phyloP scores from a whole-genome alignment of 1,284 basidiomycete genomes.

The Afroboletus lepidellus region DNA sequence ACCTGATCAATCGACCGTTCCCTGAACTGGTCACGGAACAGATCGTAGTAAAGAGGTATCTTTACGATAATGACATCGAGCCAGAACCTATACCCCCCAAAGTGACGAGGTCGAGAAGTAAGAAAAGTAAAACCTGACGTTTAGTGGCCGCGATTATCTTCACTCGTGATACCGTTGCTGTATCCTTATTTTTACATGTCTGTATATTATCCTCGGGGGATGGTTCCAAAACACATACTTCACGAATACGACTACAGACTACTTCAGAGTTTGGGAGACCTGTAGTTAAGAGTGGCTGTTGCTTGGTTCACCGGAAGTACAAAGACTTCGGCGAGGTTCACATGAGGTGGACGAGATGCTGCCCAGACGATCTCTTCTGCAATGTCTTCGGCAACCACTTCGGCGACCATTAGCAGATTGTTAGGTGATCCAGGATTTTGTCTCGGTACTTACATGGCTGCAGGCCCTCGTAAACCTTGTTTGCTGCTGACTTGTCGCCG shows the following conservation, averaged over 20 bases:
- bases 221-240: constrained; percentile 1
- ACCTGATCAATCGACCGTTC: constrained; percentile 56
- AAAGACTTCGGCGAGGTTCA: constrained; percentile 80
- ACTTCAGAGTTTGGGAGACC: constrained; percentile 15
- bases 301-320: constrained; percentile 85
- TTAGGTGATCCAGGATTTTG: constrained; percentile 4
- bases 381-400: constrained; percentile 80
- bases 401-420: constrained; percentile 15
- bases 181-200: constrained; percentile 32
- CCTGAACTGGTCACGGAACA: constrained; percentile 63
- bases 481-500: constrained; percentile 78
- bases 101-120: constrained; percentile 48
- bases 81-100: constrained; percentile 42
- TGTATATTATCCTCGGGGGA: constrained; percentile 1
- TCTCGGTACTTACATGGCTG: constrained; percentile 60
- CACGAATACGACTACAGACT: neutral
- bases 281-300: constrained; percentile 48
- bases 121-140: constrained; percentile 38
- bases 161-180: constrained; percentile 29
- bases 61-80: constrained; percentile 76
- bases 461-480: constrained; percentile 87
- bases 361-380: constrained; percentile 99
- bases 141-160: constrained; percentile 14
- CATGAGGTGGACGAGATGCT: constrained; percentile 82
- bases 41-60: constrained; percentile 74